These are phyloP conservation scores for Nicotiana paniculata DNA, from an alignment of 257 asterid species.

Conservation along the genomic window DNA sequence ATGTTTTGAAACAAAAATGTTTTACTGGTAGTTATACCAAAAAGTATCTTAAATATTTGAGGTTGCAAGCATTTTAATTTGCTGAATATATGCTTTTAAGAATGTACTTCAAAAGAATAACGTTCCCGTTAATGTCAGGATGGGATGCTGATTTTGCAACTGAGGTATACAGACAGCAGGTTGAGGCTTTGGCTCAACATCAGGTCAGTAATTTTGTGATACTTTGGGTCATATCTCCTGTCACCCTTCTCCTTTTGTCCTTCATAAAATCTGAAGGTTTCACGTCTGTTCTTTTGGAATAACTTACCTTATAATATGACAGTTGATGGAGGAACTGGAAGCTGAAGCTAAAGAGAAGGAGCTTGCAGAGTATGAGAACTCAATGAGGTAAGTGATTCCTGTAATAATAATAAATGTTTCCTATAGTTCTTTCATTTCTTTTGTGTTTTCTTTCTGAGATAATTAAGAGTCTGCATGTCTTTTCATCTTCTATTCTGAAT, in stretches of 20 bases:
- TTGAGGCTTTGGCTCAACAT: constrained; percentile 81
- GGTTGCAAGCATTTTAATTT: not conserved
- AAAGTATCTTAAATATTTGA: not conserved
- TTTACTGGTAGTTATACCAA: not conserved
- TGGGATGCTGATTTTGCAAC: constrained; percentile 99
- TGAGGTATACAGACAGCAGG: constrained; percentile 88
- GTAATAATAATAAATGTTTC: not conserved
- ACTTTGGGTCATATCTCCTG: not conserved
- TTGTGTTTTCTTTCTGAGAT: not conserved
- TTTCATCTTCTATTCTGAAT: not conserved
- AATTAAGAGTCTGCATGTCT: not conserved
- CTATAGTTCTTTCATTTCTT: not conserved
- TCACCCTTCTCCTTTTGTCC: not conserved
- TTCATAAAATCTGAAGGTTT: not conserved
- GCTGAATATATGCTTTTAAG: constrained; percentile 11
- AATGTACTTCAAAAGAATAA: constrained; percentile 7
- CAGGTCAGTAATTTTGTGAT: constrained; percentile 46
- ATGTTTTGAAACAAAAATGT: not conserved
- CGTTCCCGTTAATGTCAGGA: constrained; percentile 38
- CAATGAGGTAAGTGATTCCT: constrained; percentile 40
- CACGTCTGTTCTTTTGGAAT: constrained; percentile 2
- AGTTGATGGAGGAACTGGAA: constrained; percentile 85
- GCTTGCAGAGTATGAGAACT: constrained; percentile 60
- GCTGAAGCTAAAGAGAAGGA: constrained; percentile 88
- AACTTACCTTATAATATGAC: constrained; percentile 15